Percentiles rank a stretch among this genome's conserved stretches.
These are phyloP conservation scores for Hanseniaspora taiwanica DNA, from an alignment of 805 yeast genomes.

Conservation along the genomic window DNA sequence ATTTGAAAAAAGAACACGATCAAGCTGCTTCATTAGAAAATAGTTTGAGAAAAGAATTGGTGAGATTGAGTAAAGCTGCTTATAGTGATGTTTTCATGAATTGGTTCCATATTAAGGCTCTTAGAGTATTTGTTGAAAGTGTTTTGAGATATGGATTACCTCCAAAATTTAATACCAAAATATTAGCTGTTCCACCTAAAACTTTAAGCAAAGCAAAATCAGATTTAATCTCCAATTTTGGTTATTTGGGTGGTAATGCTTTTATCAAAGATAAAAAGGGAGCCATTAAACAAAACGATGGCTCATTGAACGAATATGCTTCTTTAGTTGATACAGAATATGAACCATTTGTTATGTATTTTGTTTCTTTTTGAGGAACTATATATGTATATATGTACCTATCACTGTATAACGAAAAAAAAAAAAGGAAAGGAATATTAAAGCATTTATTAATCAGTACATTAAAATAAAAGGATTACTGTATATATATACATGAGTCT, in stretches of 20 bases:
- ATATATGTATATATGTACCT: too few species aligned
- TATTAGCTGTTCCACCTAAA: constrained; percentile 34
- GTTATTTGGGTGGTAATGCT: constrained; percentile 86
- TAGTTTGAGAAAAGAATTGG: constrained; percentile 59
- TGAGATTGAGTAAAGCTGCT: constrained; percentile 79
- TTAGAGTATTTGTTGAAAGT: constrained; percentile 82
- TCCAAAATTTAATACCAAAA: constrained; percentile 60
- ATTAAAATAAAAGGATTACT: not conserved
- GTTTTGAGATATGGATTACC: constrained; percentile 95
- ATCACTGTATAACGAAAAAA: too few species aligned
- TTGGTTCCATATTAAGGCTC: constrained; percentile 83
- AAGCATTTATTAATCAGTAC: too few species aligned
- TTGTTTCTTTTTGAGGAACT: constrained; percentile 15
- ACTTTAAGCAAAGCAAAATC: constrained; percentile 45
- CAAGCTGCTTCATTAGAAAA: constrained; percentile 63
- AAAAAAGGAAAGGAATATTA: too few species aligned
- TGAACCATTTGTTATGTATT: constrained; percentile 88
- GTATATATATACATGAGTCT: not conserved
- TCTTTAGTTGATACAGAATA: constrained; percentile 88
- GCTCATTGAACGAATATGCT: constrained; percentile 71
- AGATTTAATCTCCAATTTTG: constrained; percentile 62
- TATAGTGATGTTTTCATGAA: constrained; percentile 71
- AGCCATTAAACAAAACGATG: constrained; percentile 42
- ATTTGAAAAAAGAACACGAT: constrained; percentile 67
- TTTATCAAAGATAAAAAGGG: constrained; percentile 58